Conservation (phyloP, 139 green algal species). For the Zygnema cylindricum region DNA sequence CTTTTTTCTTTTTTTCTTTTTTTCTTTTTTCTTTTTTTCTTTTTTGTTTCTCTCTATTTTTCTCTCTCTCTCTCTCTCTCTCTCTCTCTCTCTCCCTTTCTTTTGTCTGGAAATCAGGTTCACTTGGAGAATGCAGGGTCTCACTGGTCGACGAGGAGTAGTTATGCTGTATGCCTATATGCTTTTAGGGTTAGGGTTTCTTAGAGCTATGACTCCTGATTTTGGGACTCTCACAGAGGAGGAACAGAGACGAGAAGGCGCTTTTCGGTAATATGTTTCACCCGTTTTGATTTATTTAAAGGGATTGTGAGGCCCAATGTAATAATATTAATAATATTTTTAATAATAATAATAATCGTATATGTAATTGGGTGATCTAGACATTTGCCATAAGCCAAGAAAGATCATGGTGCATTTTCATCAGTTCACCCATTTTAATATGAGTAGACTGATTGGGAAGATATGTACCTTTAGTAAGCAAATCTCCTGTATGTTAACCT, state of each 20-base stretch:
- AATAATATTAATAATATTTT: no score
- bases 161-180: slow-evolving; percentile 78
- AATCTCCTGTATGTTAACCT: no score
- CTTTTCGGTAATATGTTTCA: slow-evolving; percentile 40
- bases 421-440: no score
- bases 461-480: no score
- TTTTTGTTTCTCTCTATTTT: neutral
- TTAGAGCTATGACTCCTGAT: slow-evolving; percentile 61
- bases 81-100: neutral
- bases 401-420: no score
- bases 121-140: slow-evolving; percentile 35
- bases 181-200: slow-evolving; percentile 66
- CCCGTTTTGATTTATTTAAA: neutral
- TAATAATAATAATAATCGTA: no score
- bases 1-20: neutral
- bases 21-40: no score
- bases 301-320: no score
- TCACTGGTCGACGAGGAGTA: slow-evolving; percentile 68
- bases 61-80: neutral
- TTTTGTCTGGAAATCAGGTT: slow-evolving; percentile 33
- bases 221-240: slow-evolving; percentile 57
- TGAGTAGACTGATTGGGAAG: no score
- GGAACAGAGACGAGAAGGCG: slow-evolving; percentile 57
- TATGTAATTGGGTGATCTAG: no score
- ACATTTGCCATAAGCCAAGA: no score